A percentile compares a stretch with the other conserved stretches of the same genome.
These are phyloP conservation scores for Cladosporium colombiae DNA, from an alignment of 2,329 filamentous ascomycete genomes.

Conservation along the genomic window DNA sequence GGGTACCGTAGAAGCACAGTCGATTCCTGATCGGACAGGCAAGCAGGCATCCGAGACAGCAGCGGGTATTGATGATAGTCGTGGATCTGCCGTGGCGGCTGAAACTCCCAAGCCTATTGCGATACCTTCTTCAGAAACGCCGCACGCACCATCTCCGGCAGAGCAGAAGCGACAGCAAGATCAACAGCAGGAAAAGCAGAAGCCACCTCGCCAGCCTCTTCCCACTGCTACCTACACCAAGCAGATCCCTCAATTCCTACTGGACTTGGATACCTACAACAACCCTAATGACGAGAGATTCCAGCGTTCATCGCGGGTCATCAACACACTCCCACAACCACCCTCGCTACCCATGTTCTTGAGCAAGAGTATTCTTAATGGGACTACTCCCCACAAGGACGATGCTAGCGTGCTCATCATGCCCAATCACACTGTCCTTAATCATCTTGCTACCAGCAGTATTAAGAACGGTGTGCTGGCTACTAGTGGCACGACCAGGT, in stretches of 20 bases:
- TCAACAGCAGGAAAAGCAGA: slow-evolving; percentile 16
- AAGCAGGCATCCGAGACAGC: slow-evolving; percentile 29
- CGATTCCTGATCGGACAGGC: slow-evolving; percentile 52
- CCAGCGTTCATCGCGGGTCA: slow-evolving; percentile 71
- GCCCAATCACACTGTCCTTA: slow-evolving; percentile 95
- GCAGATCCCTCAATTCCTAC: slow-evolving; percentile 78
- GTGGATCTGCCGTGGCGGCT: neutral
- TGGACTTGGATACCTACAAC: slow-evolving; percentile 70
- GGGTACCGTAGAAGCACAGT: slow-evolving; percentile 46
- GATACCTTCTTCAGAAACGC: slow-evolving; percentile 4
- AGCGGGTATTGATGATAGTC: neutral
- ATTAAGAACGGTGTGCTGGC: slow-evolving; percentile 96
- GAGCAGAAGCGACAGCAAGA: slow-evolving; percentile 6
- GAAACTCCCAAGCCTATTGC: slow-evolving; percentile 28
- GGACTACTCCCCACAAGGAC: slow-evolving; percentile 88
- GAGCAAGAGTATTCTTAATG: slow-evolving; percentile 91
- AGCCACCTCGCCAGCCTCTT: slow-evolving; percentile 29
- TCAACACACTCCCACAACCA: slow-evolving; percentile 77
- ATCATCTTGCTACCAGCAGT: slow-evolving; percentile 94
- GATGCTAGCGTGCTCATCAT: slow-evolving; percentile 96
- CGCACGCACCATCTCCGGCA: slow-evolving; percentile 1
- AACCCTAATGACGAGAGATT: slow-evolving; percentile 70
- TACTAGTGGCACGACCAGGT: slow-evolving; percentile 94
- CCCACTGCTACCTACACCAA: slow-evolving; percentile 65
- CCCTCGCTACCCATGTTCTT: slow-evolving; percentile 87